phyloP scores from a whole-genome alignment of 805 yeast species.

The Komagataella pastoris region DNA sequence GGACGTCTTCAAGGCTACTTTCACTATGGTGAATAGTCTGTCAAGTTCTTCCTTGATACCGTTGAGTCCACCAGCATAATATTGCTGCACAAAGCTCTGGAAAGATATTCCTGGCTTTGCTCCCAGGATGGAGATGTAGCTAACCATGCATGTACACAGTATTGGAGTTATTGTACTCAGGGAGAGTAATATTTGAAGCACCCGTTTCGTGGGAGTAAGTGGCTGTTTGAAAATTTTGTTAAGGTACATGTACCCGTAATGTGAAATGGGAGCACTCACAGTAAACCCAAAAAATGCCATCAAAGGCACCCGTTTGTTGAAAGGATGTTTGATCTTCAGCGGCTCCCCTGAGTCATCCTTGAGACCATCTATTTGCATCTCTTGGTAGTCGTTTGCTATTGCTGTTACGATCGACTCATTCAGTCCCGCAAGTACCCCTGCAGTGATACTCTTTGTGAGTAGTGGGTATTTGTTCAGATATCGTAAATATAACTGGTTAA shows the following conservation, averaged over 20 bases:
- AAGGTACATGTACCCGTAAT: conserved; percentile 33
- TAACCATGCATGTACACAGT: conserved; percentile 30
- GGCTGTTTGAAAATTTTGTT: conserved; percentile 31
- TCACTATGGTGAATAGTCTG: conserved; percentile 8
- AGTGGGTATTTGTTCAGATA: conserved; percentile 35
- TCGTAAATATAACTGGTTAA: conserved; percentile 13
- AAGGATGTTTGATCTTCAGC: conserved; percentile 21
- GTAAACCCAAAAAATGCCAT: conserved; percentile 44
- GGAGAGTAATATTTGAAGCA: conserved; percentile 37
- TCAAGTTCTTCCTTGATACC: conserved; percentile 7
- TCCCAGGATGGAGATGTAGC: conserved; percentile 35
- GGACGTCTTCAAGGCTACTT: conserved; percentile 24
- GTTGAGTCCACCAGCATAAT: conserved; percentile 3
- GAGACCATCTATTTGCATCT: conserved; percentile 2
- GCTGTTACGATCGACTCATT: conserved; percentile 45
- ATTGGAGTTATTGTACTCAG: conserved; percentile 44
- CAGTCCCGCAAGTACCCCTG: conserved; percentile 38
- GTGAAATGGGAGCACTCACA: conserved; percentile 46
- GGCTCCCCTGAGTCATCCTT: background rate
- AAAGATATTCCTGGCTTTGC: conserved; percentile 14
- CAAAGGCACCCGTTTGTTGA: conserved; percentile 31
- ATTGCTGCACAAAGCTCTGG: conserved; percentile 1
- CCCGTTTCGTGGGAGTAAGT: conserved; percentile 21
- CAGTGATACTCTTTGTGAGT: conserved; percentile 43
- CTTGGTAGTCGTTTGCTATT: conserved; percentile 30